Percentiles rank a stretch among this genome's conserved stretches.
Evolutionary conservation across 2,329 filamentous ascomycete species (phyloP).

Genomic region (Fusarium subglutinans): DNA sequence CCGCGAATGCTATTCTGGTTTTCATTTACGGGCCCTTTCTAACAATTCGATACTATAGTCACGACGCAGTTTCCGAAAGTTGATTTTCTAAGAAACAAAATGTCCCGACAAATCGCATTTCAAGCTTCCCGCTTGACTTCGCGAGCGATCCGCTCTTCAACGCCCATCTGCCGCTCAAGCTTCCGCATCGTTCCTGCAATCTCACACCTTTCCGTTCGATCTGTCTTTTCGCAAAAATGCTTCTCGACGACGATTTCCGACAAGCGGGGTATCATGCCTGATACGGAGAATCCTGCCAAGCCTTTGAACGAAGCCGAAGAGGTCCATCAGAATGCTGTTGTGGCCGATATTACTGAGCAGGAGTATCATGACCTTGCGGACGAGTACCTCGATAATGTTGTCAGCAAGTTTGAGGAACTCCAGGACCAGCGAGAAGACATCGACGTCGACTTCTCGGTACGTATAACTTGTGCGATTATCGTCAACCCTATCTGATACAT

Average conservation of each 20-base stretch:
- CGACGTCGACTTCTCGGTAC: constrained; percentile 89
- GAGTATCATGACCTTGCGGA: constrained; percentile 85
- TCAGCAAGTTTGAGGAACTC: constrained; percentile 72
- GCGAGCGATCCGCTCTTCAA: constrained; percentile 46
- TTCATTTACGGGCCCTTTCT: neutral
- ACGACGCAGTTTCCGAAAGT: neutral
- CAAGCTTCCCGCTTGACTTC: constrained; percentile 52
- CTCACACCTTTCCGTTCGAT: neutral
- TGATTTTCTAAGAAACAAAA: constrained; percentile 23
- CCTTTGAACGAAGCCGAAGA: constrained; percentile 51
- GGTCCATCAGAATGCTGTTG: constrained; percentile 49
- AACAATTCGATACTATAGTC: neutral
- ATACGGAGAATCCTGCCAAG: constrained; percentile 63
- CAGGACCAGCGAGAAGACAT: constrained; percentile 79
- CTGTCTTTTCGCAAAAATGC: constrained; percentile 34
- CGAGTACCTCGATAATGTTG: constrained; percentile 70
- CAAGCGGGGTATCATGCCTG: constrained; percentile 67
- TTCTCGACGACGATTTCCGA: constrained; percentile 45
- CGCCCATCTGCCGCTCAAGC: constrained; percentile 34
- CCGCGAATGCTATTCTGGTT: neutral
- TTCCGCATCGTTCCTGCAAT: constrained; percentile 24
- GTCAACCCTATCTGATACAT: constrained; percentile 17
- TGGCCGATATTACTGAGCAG: constrained; percentile 72
- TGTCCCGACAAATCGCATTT: constrained; percentile 47
- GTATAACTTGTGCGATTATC: constrained; percentile 45